These are phyloP conservation scores for Megacollybia platyphylla DNA, from an alignment of 1,284 basidiomycete species.

Conservation along the genomic window DNA sequence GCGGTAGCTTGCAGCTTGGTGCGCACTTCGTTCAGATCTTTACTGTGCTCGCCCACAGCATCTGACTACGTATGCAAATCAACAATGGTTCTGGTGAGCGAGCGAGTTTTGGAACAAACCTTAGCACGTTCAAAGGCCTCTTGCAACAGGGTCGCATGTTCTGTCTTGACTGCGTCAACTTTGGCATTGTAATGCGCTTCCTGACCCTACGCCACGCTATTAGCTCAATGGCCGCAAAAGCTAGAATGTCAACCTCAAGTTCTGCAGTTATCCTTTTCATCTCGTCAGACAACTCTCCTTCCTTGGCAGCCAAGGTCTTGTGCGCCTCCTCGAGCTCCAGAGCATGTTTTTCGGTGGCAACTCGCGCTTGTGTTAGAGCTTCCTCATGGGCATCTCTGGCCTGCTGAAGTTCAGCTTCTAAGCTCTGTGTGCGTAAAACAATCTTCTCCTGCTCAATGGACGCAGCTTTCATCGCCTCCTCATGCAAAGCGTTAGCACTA, in stretches of 20 bases:
- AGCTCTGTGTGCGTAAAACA: conserved; percentile 27
- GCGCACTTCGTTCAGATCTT: conserved; percentile 60
- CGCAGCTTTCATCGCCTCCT: conserved; percentile 29
- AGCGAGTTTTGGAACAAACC: conserved; percentile 23
- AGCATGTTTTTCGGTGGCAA: conserved; percentile 32
- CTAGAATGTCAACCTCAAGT: conserved; percentile 37
- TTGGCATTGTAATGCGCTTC: conserved; percentile 55
- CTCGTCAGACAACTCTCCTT: conserved; percentile 46
- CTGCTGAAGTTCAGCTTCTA: conserved; percentile 32
- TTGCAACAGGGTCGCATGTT: conserved; percentile 51
- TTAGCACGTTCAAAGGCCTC: conserved; percentile 69
- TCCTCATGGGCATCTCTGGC: conserved; percentile 35
- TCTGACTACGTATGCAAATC: conserved; percentile 32
- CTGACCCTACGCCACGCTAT: conserved; percentile 34
- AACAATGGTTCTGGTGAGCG: conserved; percentile 2
- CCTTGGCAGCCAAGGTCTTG: conserved; percentile 28
- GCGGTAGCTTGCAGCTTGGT: conserved; percentile 51
- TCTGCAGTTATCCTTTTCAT: conserved; percentile 43
- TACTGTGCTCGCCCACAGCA: conserved; percentile 51
- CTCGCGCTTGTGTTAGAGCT: conserved; percentile 27
- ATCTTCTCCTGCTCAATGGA: conserved; percentile 32
- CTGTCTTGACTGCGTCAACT: conserved; percentile 52
- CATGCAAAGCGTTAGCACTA: conserved; percentile 29
- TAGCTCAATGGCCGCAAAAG: conserved; percentile 3
- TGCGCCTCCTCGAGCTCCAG: conserved; percentile 38